Evolutionary conservation across 1,284 basidiomycete genomes (phyloP), one percentile per base, ranked within the genome.

Genomic region (Cerioporus squamosus): DNA sequence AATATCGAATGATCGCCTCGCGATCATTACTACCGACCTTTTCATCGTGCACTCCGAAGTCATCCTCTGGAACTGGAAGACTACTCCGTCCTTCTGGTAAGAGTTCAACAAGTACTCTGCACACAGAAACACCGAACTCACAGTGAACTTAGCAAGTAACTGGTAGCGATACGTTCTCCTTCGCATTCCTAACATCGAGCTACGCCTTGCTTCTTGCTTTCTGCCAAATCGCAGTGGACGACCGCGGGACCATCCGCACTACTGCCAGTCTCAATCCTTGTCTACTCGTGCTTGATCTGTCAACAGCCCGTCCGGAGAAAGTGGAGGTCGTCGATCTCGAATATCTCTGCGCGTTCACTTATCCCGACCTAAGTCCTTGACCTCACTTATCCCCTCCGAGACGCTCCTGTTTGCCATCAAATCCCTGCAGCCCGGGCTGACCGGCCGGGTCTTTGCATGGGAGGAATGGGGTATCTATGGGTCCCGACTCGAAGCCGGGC

Each of bases 21-120:
- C 76, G 12, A 67, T 87, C 29, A 7, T 29, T 10, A 2, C 10
- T 9, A 29, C 29, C 29, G 29, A 29, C 29, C 29, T 9, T 29
- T 10, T 7, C 29, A 29, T 7, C 10, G 8, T 29, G 3, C 8
- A 39, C 69, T 83, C 14, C 15, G 33, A 84, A 56, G 68, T 88
- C 22, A 67, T 77, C 20, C 71, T 87, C 15, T 88, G 84, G 85
- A 77, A 87, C 55, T 88, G 86, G 86, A 81, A 79, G 66, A 81
- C 77, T 6, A 82, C 8, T 61, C 65, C 8, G 61, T 69, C 15
- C 66, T 80, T 62, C 57, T 82, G 66, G 86, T 88, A 22, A 43
- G 40, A 17, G 40, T 20, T 17, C 22, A 7, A 43, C 10, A 17
- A 4, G 20, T 43, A 18, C 9, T 9, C 14, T 36, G 12, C 40